Evolutionary conservation across 805 yeast species (phyloP).

Genomic region (Diddensiella santjacobensis): DNA sequence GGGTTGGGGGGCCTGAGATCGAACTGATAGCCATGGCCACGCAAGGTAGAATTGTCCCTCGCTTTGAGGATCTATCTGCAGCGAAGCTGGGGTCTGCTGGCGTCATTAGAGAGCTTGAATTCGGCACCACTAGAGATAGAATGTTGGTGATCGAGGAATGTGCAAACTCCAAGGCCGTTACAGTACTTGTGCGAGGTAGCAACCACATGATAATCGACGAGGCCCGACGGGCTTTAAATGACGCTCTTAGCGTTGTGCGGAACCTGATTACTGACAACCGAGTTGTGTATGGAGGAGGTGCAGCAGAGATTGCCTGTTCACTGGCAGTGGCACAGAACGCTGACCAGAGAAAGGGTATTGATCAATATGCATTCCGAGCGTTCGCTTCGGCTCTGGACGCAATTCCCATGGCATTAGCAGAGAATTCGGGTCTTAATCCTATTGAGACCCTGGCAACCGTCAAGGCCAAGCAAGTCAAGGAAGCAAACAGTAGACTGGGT

Average conservation of each 20-base stretch:
- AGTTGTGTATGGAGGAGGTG: slow-evolving; percentile 99
- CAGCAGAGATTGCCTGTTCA: slow-evolving; percentile 93
- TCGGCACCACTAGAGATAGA: slow-evolving; percentile 94
- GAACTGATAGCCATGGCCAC: slow-evolving; percentile 97
- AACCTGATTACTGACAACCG: slow-evolving; percentile 87
- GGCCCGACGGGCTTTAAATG: slow-evolving; percentile 93
- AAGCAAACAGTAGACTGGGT: slow-evolving; percentile 68
- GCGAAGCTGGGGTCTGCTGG: slow-evolving; percentile 90
- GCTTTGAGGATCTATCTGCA: slow-evolving; percentile 84
- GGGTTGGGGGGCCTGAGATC: slow-evolving; percentile 98
- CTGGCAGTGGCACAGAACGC: slow-evolving; percentile 88
- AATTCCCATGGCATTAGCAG: slow-evolving; percentile 93
- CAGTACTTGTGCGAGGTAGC: slow-evolving; percentile 91
- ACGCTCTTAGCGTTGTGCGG: slow-evolving; percentile 94
- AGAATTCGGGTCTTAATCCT: slow-evolving; percentile 93
- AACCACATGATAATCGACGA: slow-evolving; percentile 98
- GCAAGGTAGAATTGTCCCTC: slow-evolving; percentile 92
- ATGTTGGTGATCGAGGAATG: slow-evolving; percentile 94
- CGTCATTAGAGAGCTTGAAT: slow-evolving; percentile 76
- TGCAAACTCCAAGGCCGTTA: slow-evolving; percentile 81
- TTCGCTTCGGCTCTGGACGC: slow-evolving; percentile 87
- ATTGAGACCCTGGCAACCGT: slow-evolving; percentile 82
- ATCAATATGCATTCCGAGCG: slow-evolving; percentile 96
- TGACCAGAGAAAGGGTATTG: slow-evolving; percentile 89
- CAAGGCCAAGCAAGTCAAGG: slow-evolving; percentile 80